Evolutionary conservation across 208 protist genomes (phyloP).

Genomic region (Crithidia acanthocephali): DNA sequence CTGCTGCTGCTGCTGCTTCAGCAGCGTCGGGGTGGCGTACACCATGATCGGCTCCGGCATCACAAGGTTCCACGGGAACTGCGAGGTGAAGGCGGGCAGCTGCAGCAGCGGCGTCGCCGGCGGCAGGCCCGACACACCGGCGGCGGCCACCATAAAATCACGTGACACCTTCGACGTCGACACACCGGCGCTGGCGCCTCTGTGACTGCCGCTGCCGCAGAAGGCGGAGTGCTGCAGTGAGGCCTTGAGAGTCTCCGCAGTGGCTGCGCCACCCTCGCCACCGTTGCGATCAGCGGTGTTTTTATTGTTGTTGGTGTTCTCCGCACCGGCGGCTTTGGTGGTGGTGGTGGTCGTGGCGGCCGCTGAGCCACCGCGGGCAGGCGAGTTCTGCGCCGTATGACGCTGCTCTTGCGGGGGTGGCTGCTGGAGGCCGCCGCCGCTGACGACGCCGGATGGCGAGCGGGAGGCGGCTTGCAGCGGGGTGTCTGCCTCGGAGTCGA

Average conservation of each 20-base stretch:
- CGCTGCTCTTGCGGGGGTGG: neutral
- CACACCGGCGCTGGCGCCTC: neutral
- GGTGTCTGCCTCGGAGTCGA: slow-evolving; percentile 18
- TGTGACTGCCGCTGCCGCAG: slow-evolving; percentile 2
- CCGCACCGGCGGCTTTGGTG: neutral
- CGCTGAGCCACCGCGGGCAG: neutral
- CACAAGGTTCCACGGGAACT: slow-evolving; percentile 31
- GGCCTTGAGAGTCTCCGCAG: neutral
- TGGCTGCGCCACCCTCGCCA: neutral
- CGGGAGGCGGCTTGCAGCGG: neutral
- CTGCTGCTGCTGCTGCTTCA: neutral
- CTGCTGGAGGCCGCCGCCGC: neutral
- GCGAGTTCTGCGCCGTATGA: neutral
- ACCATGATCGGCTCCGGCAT: slow-evolving; percentile 25
- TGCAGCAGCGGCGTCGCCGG: neutral
- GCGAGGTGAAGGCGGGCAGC: slow-evolving; percentile 25
- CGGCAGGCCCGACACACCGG: neutral
- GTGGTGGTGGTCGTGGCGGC: neutral
- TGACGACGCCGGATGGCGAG: neutral
- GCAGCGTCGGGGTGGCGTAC: slow-evolving; percentile 1
- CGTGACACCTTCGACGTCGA: neutral
- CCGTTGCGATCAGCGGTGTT: no score
- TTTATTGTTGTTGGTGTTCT: neutral
- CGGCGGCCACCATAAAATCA: slow-evolving; percentile 5
- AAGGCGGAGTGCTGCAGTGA: slow-evolving; percentile 7